Evolutionary conservation across 163 green algal species (phyloP), one percentile per base, ranked within the genome.

Genomic region (Coccomyxa subellipsoidea): DNA sequence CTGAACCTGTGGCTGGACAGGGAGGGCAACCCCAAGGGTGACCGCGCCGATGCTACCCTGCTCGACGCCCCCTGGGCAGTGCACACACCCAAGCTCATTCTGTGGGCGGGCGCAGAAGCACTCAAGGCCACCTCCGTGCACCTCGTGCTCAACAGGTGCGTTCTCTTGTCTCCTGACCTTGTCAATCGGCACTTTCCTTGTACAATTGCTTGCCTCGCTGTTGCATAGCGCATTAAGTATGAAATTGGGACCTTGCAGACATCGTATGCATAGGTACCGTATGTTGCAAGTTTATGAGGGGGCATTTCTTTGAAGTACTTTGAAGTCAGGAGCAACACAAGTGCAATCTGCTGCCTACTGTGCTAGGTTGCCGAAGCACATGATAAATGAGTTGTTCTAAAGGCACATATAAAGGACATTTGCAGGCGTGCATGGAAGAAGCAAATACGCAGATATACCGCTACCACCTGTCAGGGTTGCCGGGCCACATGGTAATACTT

Each of bases 81-180:
- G 23, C 71, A 77, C 32, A 31, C 71, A 18, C 71, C 71, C 71
- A 77, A 77, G 71, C 71, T 77, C 31, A 38, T 77, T 39, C 71
- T 77, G 10, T 77, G 71, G 71, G 66, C 66, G 4, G 66, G 29
- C 27, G 66, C 66, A 35, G 66, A 73, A 34, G 66, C 66, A 1
- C 4, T 73, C 66, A 73, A 73, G 66, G 66, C 66, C 1, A 73
- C 66, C 66, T 32, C 66, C 21, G n/a, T 73, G 27, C 10, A 36
- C 29, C 27, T 73, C 27, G n/a, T 73, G 29, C 1, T 73, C 7
- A 18, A 34, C 21, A 73, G n/a, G 66, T 73, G 66, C 18, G 8
- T 23, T 34, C n/a, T n/a, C n/a, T n/a, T n/a, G n/a, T n/a, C n/a
- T 36, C 66, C 47, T 21, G 47, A 18, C n/a, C 66, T n/a, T 34